Evolutionary conservation across 192 early-diverging fungal species (phyloP).

Genomic region (Globomyces pollinis-pini): DNA sequence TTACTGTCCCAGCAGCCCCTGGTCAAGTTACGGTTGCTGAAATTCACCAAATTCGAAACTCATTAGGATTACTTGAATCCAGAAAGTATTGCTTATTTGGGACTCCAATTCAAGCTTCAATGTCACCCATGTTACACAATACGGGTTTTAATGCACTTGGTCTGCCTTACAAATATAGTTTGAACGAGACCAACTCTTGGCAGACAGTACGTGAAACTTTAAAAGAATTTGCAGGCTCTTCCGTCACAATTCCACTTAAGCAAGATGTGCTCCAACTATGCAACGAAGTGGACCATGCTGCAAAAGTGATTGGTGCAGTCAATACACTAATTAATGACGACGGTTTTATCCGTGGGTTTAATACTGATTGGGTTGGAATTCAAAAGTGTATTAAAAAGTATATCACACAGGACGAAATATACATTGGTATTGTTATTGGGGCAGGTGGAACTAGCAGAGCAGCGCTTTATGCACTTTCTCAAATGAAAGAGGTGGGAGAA

Average conservation of each 20-base stretch:
- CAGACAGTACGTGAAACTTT: constrained; percentile 41
- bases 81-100: constrained; percentile 83
- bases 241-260: constrained; percentile 95
- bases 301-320: constrained; percentile 84
- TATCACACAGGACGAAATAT: background rate
- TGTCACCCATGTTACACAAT: constrained; percentile 90
- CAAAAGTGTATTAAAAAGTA: constrained; percentile 40
- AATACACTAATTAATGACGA: constrained; percentile 66
- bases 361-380: constrained; percentile 96
- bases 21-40: constrained; percentile 82
- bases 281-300: constrained; percentile 64
- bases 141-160: constrained; percentile 79
- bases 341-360: constrained; percentile 67
- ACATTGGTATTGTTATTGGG: constrained; percentile 81
- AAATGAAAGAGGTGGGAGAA: constrained; percentile 42
- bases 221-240: constrained; percentile 56
- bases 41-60: constrained; percentile 63
- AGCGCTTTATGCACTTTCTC: constrained; percentile 71
- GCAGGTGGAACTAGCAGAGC: constrained; percentile 92
- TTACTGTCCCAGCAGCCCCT: constrained; percentile 79
- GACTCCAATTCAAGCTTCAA: constrained; percentile 78
- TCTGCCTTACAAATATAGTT: constrained; percentile 71
- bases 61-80: constrained; percentile 59
- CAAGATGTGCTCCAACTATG: constrained; percentile 69
- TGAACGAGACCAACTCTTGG: constrained; percentile 62